Conservation (phyloP, 2,329 filamentous ascomycete species). For the Trichoderma sp. region DNA sequence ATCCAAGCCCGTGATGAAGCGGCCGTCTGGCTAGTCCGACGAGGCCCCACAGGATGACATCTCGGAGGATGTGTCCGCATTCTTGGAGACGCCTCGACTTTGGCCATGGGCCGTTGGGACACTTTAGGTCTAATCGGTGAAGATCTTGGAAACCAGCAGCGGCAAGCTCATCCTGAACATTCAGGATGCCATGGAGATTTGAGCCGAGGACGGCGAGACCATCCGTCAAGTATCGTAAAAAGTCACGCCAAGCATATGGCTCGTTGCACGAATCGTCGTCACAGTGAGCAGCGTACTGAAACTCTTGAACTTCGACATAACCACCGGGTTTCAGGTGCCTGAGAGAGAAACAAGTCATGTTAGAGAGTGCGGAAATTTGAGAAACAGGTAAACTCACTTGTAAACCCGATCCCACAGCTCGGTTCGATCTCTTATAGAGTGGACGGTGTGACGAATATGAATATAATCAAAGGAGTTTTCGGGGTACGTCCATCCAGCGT, state of each 20-base stretch:
- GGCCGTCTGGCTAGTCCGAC: slow-evolving; percentile 39
- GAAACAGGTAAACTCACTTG: slow-evolving; percentile 33
- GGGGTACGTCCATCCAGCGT: slow-evolving; percentile 48
- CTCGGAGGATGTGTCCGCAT: slow-evolving; percentile 46
- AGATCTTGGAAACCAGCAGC: slow-evolving; percentile 44
- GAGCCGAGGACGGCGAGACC: slow-evolving; percentile 43
- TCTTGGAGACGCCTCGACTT: slow-evolving; percentile 40
- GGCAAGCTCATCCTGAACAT: slow-evolving; percentile 36
- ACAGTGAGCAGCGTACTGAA: slow-evolving; percentile 40
- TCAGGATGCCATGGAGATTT: slow-evolving; percentile 41
- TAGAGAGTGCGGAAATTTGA: not conserved
- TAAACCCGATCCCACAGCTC: slow-evolving; percentile 43
- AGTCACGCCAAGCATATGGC: slow-evolving; percentile 48
- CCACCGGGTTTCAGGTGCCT: slow-evolving; percentile 53
- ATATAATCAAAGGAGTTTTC: slow-evolving; percentile 48
- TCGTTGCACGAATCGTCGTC: slow-evolving; percentile 45
- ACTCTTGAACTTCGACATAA: slow-evolving; percentile 50
- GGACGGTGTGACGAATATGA: slow-evolving; percentile 47
- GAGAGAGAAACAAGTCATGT: not conserved
- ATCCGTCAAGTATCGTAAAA: slow-evolving; percentile 39
- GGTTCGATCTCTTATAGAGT: slow-evolving; percentile 42
- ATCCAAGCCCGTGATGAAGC: slow-evolving; percentile 39
- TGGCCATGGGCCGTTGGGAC: slow-evolving; percentile 50
- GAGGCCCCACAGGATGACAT: slow-evolving; percentile 41
- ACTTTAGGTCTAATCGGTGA: slow-evolving; percentile 42